Evolutionary conservation across 768 basidiomycete species (phyloP), one percentile per base, ranked within the genome.

Genomic region (Mycena galericulata): DNA sequence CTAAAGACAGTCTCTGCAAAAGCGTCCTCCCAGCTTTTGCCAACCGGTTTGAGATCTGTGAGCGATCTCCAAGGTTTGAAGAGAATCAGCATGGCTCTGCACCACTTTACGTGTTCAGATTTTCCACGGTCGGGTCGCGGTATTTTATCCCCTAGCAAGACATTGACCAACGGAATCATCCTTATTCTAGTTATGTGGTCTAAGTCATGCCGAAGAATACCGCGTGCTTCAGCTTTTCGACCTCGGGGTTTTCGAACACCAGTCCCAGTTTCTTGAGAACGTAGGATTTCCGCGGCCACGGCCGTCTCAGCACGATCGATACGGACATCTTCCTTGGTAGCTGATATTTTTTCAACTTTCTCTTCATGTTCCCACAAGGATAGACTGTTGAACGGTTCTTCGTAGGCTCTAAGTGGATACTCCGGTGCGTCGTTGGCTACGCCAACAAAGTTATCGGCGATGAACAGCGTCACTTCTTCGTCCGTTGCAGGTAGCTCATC

Each of bases 301-400:
- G n/a, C n/a, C n/a, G n/a, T n/a, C n/a, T n/a, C n/a, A n/a, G n/a
- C n/a, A n/a, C n/a, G n/a, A n/a, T n/a, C n/a, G n/a, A n/a, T n/a
- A n/a, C n/a, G n/a, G n/a, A n/a, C n/a, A n/a, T n/a, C n/a, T n/a
- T n/a, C 55, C 55, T 3, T 32, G 8, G 30, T 15, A 5, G 17
- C 30, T 4, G 32, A 34, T 32, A 56, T 56, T 41, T 56, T 56
- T 14, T 10, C 55, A 3, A 56, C 55, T 4, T 27, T 24, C 38
- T 56, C 55, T 24, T 41, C 38, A 20, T 56, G 55, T 38, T 56
- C 55, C 55, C 55, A 56, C 38, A 56, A 14, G 4, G 36, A 9
- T 11, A 56, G 38, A 14, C 8, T 26, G 24, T 56, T n/a, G 26
- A 56, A 56, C 34, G n/a, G 12, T 14, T 38, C 36, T 24, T 49